Base-by-base conservation (phyloP, 768 basidiomycete species). In the Phlebiopsis gigantea region DNA sequence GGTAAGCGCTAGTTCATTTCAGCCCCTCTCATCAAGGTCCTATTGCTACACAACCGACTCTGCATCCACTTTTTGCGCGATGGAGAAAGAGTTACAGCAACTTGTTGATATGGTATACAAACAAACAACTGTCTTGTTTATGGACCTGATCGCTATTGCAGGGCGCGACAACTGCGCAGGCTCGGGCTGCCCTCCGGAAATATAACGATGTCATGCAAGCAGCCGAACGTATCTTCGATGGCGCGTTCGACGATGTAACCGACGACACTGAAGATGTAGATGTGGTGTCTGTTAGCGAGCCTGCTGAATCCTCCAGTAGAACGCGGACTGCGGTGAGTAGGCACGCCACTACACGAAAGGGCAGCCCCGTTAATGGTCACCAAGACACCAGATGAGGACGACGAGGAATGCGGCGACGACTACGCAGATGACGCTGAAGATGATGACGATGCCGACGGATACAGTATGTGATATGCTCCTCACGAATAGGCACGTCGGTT, bases 201-300 rank as follows among this genome's bases (percentile, higher is more conserved):
- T 81, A 88, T 68, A 89, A 84, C 60, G 93, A 98, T 77, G 92
- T 94, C 31, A 91, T 92, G 89, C 79, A 90, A 66, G 94, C 94
- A 14, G 93, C 93, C 2, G 93, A 93, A 69, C 79, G 79, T 46
- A 83, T 92, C 58, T 89, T 92, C 59, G 86, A 89, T 60, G 94
- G 94, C 12, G 83, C 87, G 61, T 93, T 90, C 64, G 88, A 90
- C 63, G 73, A 87, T 66, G 73, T 91, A n/a, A 71, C 74, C 19
- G 81, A 83, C 49, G 83, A 75, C 1, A 81, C 84, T 62, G 74
- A 66, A 4, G 65, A 67, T 29, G 59, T 65, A 29, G 55, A 59
- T 17, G 64, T 66, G 66, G 45, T 30, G 19, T 56, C 49, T 24
- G 31, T 34, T 17, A 55, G 31, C 31, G 50, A 41, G 21, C 50